phyloP scores from a whole-genome alignment of 805 yeast species.

The Yarrowia keelungensis region DNA sequence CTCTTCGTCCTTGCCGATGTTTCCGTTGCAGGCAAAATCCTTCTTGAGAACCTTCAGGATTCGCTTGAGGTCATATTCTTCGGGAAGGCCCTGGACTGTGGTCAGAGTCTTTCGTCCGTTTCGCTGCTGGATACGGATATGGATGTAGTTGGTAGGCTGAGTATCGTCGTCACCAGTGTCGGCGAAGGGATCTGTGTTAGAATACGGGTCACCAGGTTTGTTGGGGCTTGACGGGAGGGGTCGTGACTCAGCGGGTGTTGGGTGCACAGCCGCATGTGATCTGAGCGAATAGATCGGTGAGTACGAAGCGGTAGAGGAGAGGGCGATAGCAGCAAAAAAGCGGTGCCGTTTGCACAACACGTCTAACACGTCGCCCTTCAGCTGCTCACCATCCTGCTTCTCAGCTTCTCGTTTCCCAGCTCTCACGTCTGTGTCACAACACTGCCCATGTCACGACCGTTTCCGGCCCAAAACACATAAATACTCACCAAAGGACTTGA shows the following conservation, averaged over 20 bases:
- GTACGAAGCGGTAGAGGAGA: no score
- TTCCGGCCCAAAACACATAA: background rate
- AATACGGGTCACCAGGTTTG: no score
- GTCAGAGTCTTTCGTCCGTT: conserved; percentile 99
- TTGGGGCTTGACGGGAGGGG: background rate
- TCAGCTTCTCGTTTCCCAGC: no score
- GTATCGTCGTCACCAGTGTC: conserved; percentile 99
- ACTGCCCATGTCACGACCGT: background rate
- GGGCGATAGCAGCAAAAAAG: no score
- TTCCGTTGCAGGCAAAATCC: conserved; percentile 98
- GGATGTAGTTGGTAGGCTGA: conserved; percentile 93
- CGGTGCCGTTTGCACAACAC: no score
- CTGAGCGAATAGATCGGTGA: conserved; percentile 4
- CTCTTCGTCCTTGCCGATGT: conserved; percentile 94
- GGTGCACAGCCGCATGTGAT: conserved; percentile 16
- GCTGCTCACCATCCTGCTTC: no score
- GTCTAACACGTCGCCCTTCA: no score
- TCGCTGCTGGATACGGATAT: conserved; percentile 98
- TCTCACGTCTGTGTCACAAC: background rate
- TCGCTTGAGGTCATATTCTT: conserved; percentile 92
- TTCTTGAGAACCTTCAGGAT: conserved; percentile 92
- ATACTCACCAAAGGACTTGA: conserved; percentile 54
- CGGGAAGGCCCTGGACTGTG: conserved; percentile 97
- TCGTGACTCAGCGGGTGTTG: background rate
- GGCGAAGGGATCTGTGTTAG: conserved; percentile 87